These are phyloP conservation scores for Fusarium duplospermum DNA, from an alignment of 2,329 filamentous ascomycete species.

Conservation along the genomic window DNA sequence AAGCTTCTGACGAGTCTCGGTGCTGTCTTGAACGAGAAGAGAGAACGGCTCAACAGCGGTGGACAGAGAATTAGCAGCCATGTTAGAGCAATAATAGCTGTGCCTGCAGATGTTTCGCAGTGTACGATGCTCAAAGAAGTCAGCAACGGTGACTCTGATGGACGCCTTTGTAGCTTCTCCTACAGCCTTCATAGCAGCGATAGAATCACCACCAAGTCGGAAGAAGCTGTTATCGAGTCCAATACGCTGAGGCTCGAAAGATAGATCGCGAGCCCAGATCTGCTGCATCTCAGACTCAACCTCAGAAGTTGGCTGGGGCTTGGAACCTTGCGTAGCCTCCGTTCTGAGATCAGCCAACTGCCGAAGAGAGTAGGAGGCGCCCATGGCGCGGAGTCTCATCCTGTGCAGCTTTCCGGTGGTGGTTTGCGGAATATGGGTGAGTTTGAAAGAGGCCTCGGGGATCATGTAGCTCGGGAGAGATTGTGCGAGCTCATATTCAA, in stretches of 20 bases:
- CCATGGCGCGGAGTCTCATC: conserved; percentile 14
- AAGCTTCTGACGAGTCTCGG: not conserved
- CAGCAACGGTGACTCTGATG: conserved; percentile 56
- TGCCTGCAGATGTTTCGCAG: not conserved
- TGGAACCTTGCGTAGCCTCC: not conserved
- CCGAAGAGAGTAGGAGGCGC: not conserved
- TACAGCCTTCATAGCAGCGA: conserved; percentile 61
- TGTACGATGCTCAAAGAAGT: conserved; percentile 50
- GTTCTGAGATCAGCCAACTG: not conserved
- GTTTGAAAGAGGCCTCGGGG: conserved; percentile 24
- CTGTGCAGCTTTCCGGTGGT: conserved; percentile 30
- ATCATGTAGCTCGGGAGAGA: conserved; percentile 36
- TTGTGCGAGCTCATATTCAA: not conserved
- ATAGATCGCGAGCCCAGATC: conserved; percentile 53
- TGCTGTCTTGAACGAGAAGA: conserved; percentile 52
- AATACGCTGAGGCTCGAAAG: conserved; percentile 48
- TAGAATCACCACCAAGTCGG: conserved; percentile 60
- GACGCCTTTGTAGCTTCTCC: conserved; percentile 54
- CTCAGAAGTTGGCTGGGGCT: not conserved
- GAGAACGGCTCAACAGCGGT: conserved; percentile 61
- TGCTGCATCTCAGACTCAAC: conserved; percentile 41
- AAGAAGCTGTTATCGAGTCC: conserved; percentile 61
- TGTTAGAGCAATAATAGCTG: conserved; percentile 25
- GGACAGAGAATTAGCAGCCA: conserved; percentile 50
- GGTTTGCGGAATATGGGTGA: conserved; percentile 23